Evolutionary conservation across 2,329 filamentous ascomycete species (phyloP), one percentile per base, ranked within the genome.

Genomic region (Sporothrix protearum): DNA sequence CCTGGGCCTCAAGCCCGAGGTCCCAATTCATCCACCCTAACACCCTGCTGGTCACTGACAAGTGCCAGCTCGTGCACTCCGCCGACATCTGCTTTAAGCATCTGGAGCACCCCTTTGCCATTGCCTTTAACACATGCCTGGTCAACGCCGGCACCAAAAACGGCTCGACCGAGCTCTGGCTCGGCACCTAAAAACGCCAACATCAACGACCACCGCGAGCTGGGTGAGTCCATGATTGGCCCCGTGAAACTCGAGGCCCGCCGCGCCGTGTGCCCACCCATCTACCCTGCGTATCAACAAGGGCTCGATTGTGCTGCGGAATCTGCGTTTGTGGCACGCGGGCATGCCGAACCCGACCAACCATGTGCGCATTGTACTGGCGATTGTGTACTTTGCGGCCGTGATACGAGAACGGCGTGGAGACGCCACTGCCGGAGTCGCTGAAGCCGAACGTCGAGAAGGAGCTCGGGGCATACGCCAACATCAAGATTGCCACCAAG

Each of bases 81-180:
- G 88, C 85, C 0, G 88, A 90, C 73, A 86, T 86, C 4, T 85
- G 89, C 76, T 89, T 89, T 75, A 78, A 80, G 3, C 85, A 88
- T 72, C 87, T 86, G 0, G 73, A 78, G 0, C 83, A 85, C 72
- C 85, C 86, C 0, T 89, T 89, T 73, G 85, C 85, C 3, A 80
- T 87, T 16, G 84, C 87, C 2, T 77, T 86, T 73, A 88, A 88
- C 73, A 79, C 87, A 6, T 85, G 85, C 0, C 79, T 88, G 0
- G 79, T 87, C 14, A 79, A 82, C 42, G 85, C 85, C 77, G 83
- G 79, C 0, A 82, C 83, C 0, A 80, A 82, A 71, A 88, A 88
- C 75, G 87, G 86, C 1, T 83, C 83, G 1, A 89, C 86, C 0
- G 87, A 88, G 78, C 75, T 89, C n/a, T 89, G 87, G 87, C 82